A percentile compares a stretch with the other conserved stretches of the same genome.
Evolutionary conservation across 306 rosid species (phyloP).

Genomic region (Medicago lupulina): DNA sequence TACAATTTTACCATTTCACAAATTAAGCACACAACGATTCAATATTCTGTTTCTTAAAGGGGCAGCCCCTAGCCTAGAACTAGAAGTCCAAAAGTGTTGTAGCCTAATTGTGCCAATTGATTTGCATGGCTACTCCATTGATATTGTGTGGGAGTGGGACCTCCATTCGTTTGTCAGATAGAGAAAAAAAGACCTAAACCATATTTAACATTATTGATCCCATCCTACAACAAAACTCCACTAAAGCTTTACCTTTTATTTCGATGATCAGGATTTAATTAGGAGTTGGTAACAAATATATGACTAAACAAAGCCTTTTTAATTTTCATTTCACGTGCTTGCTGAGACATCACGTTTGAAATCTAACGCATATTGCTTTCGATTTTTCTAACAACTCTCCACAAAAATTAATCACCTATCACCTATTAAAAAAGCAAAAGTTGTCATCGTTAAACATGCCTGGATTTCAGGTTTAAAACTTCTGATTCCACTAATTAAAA

Average conservation of each 20-base stretch:
- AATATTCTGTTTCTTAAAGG: slow-evolving; percentile 15
- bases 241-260: neutral
- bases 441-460: slow-evolving; percentile 43
- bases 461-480: slow-evolving; percentile 46
- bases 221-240: neutral
- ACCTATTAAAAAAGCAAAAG: neutral
- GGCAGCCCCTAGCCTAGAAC: neutral
- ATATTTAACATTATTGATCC: neutral
- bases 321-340: neutral
- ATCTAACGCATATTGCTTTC: slow-evolving; percentile 9
- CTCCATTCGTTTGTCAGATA: slow-evolving; percentile 1
- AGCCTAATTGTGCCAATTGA: slow-evolving; percentile 10
- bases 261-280: neutral
- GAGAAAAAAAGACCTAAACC: neutral
- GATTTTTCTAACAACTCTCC: slow-evolving; percentile 7
- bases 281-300: slow-evolving; percentile 37
- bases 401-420: slow-evolving; percentile 6
- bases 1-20: slow-evolving; percentile 8
- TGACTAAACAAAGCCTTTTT: neutral
- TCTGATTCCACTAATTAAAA: slow-evolving; percentile 41
- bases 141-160: neutral
- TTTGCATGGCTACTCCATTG: slow-evolving; percentile 4
- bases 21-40: neutral
- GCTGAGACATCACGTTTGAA: neutral
- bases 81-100: slow-evolving; percentile 32